These are phyloP conservation scores for Sclerotinia minor DNA, from an alignment of 2,329 filamentous ascomycete genomes.

Conservation along the genomic window DNA sequence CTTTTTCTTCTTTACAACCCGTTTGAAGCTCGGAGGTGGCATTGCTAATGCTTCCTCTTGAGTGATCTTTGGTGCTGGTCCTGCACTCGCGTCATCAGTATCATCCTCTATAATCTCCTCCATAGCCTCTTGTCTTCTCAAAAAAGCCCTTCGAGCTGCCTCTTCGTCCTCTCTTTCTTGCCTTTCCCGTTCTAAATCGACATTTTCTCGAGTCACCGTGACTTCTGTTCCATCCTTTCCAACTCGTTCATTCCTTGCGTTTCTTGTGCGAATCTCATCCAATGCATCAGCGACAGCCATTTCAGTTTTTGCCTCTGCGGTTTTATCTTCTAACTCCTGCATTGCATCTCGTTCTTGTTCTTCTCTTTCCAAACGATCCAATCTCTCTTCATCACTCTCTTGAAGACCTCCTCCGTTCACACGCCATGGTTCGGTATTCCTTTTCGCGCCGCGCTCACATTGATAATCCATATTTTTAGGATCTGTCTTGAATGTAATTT, in stretches of 20 bases:
- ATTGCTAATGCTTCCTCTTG: constrained; percentile 44
- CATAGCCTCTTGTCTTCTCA: constrained; percentile 40
- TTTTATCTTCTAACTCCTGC: constrained; percentile 93
- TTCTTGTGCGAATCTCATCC: constrained; percentile 89
- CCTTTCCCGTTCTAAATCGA: constrained; percentile 61
- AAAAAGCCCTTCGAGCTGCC: constrained; percentile 76
- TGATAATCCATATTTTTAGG: constrained; percentile 93
- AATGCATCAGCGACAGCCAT: constrained; percentile 96
- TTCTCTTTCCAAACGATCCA: constrained; percentile 80
- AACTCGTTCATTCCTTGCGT: constrained; percentile 80
- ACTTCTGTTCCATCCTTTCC: constrained; percentile 67
- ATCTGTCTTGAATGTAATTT: constrained; percentile 93
- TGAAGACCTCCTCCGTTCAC: constrained; percentile 54
- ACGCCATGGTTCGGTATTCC: constrained; percentile 93
- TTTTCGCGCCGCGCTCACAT: constrained; percentile 75
- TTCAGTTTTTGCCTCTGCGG: constrained; percentile 85
- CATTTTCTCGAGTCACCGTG: constrained; percentile 51
- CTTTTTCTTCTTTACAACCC: constrained; percentile 84
- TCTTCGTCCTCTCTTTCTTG: constrained; percentile 83
- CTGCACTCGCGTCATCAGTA: constrained; percentile 36
- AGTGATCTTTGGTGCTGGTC: constrained; percentile 42
- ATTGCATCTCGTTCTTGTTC: constrained; percentile 85
- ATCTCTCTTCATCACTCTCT: constrained; percentile 83
- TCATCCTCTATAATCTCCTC: constrained; percentile 43
- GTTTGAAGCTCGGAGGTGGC: constrained; percentile 68